phyloP scores from a whole-genome alignment of 192 early-diverging fungal genomes.

The Jimgerdemannia flammicorona region DNA sequence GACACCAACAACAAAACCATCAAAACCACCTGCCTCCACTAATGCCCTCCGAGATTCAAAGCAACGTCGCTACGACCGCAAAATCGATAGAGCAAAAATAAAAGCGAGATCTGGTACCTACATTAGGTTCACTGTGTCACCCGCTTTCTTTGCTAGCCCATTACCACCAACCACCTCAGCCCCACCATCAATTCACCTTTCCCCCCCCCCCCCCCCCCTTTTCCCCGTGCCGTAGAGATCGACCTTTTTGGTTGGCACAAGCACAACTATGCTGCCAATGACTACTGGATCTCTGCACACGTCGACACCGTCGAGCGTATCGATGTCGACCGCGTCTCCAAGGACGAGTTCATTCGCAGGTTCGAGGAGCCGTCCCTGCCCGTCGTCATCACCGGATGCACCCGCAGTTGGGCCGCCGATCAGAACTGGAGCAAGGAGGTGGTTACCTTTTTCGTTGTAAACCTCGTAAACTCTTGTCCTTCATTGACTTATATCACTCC shows the following conservation, averaged over 20 bases:
- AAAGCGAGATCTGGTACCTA: slow-evolving; percentile 44
- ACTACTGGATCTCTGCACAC: slow-evolving; percentile 46
- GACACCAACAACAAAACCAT: neutral
- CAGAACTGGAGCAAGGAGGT: slow-evolving; percentile 55
- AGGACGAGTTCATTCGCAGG: slow-evolving; percentile 53
- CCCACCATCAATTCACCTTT: neutral
- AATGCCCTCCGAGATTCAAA: slow-evolving; percentile 2
- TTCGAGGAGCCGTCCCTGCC: slow-evolving; percentile 53
- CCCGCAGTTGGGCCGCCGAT: slow-evolving; percentile 51
- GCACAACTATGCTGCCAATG: slow-evolving; percentile 38
- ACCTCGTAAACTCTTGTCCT: no score
- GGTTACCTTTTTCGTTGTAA: no score
- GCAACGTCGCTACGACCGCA: slow-evolving; percentile 7
- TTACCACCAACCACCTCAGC: neutral
- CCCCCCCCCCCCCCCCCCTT: neutral
- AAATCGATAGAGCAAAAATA: slow-evolving; percentile 36
- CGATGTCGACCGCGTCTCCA: slow-evolving; percentile 45
- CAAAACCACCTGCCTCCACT: neutral
- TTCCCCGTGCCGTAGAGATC: slow-evolving; percentile 41
- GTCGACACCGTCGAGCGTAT: slow-evolving; percentile 51
- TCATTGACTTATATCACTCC: no score
- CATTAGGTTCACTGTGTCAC: neutral
- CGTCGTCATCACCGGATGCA: slow-evolving; percentile 57
- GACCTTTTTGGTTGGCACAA: slow-evolving; percentile 60
- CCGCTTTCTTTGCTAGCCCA: no score